These are phyloP conservation scores for Hypoxylon fuscum DNA, from an alignment of 495 filamentous ascomycete genomes.

Conservation along the genomic window DNA sequence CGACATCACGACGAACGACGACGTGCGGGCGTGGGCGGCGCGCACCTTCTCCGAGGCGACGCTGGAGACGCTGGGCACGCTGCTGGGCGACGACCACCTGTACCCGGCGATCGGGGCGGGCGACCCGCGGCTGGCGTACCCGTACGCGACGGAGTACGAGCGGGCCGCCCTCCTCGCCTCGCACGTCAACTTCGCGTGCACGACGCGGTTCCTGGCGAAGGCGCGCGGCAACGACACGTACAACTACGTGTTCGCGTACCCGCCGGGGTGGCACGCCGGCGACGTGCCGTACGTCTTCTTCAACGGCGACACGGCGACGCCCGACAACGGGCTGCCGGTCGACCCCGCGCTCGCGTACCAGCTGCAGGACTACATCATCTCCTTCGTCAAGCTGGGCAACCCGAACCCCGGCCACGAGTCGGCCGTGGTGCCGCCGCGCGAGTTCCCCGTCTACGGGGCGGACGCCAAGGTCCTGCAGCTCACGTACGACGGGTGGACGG, in stretches of 20 bases:
- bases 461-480: conserved; percentile 24
- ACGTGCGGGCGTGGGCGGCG: conserved; percentile 47
- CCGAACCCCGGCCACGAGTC: conserved; percentile 29
- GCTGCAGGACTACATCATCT: conserved; percentile 69
- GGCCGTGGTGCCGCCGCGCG: not conserved
- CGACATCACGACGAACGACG: conserved; percentile 34
- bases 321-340: conserved; percentile 43
- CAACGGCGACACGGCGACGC: conserved; percentile 51
- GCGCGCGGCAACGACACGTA: conserved; percentile 63
- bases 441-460: conserved; percentile 31
- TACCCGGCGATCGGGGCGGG: conserved; percentile 54
- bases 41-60: conserved; percentile 8
- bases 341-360: conserved; percentile 58
- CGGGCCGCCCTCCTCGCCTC: conserved; percentile 46
- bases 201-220: conserved; percentile 53
- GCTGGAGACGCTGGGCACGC: conserved; percentile 10
- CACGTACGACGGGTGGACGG: conserved; percentile 10
- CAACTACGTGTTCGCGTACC: conserved; percentile 68
- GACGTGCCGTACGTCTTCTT: conserved; percentile 67
- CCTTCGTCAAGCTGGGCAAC: conserved; percentile 56
- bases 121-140: conserved; percentile 45
- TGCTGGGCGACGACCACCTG: conserved; percentile 36
- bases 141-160: conserved; percentile 51
- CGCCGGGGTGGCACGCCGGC: conserved; percentile 63
- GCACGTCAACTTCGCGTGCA: conserved; percentile 61